Percentiles rank a stretch among this genome's conserved stretches.
phyloP scores from a whole-genome alignment of 139 green algal species.

The Chlorella sp. region DNA sequence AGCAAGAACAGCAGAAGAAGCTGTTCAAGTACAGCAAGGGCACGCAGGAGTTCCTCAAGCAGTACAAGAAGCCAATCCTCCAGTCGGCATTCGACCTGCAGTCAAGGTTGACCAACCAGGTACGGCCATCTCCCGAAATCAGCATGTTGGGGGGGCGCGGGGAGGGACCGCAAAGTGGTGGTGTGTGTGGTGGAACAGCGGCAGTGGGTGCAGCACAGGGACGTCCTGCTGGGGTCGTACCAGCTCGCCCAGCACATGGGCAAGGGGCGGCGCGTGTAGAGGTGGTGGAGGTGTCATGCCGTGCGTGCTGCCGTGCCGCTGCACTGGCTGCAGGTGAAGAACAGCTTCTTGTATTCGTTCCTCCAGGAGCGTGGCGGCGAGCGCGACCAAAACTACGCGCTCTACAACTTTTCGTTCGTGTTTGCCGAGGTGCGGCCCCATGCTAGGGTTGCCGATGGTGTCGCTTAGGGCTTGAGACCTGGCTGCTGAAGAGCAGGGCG shows the following conservation, averaged over 20 bases:
- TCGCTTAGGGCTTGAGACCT: no score
- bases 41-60: slow-evolving; percentile 24
- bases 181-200: no score
- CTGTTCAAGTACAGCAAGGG: slow-evolving; percentile 7
- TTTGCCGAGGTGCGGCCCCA: slow-evolving; percentile 16
- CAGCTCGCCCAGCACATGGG: no score
- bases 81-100: slow-evolving; percentile 38
- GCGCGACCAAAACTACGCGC: slow-evolving; percentile 31
- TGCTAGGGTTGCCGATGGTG: background rate
- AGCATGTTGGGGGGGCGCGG: background rate
- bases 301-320: no score
- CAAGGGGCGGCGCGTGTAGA: no score
- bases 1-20: slow-evolving; percentile 12
- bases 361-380: background rate
- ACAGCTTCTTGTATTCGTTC: slow-evolving; percentile 32
- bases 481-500: no score
- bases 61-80: slow-evolving; percentile 42
- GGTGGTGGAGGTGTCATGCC: no score
- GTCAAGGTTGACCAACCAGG: slow-evolving; percentile 22
- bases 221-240: no score
- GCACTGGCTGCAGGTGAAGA: slow-evolving; percentile 12
- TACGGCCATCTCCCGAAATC: background rate
- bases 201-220: no score
- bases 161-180: no score
- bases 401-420: slow-evolving; percentile 28